Base-by-base conservation (phyloP, 129 eudicot genomes). In the Dittrichia graveolens region DNA sequence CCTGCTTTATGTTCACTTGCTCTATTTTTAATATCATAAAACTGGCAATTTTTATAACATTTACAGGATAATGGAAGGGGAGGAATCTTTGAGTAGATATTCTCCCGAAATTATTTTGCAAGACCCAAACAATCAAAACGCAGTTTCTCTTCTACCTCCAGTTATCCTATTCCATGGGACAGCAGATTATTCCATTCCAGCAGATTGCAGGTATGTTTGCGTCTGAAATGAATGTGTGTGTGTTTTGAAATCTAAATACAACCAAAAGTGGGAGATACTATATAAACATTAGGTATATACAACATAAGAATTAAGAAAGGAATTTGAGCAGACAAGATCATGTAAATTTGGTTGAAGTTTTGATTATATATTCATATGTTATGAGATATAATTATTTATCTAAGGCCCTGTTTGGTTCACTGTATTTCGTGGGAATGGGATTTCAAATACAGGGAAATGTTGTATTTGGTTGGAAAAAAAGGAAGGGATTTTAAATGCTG, bases 61-160 rank as follows among this genome's bases (percentile, higher is more conserved):
- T 6, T 72, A 45, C 81, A 90, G 98, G 69, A 85, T 94, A 72
- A 90, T 94, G 97, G 97, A 81, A 71, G 97, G 97, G 53, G 98
- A 94, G 83, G 83, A 84, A 80, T 85, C 89, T 67, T 69, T 94
- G 78, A 76, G 66, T 15, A 62, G 79, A 69, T 90, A 78, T 81
- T 94, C 97, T 65, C 98, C 98, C 5, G 98, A 94, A 81, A 56
- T 90, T 58, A 45, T 81, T 78, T 88, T 87, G 39, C 91, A 90
- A 78, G 97, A 94, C 40, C 86, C 95, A 9, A 74, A 57, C 50
- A 57, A 55, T 49, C 71, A 45, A 62, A 83, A 76, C 39, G 97
- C 96, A 48, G 86, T 86, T 49, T 84, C 93, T 67, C 85, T 88
- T 52, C 65, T 94, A 53, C 97, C 98, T 69, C 97, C 86, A 34